phyloP scores from a whole-genome alignment of 1,139 yeast species.

The Lodderomyces pseudojiufengensis region DNA sequence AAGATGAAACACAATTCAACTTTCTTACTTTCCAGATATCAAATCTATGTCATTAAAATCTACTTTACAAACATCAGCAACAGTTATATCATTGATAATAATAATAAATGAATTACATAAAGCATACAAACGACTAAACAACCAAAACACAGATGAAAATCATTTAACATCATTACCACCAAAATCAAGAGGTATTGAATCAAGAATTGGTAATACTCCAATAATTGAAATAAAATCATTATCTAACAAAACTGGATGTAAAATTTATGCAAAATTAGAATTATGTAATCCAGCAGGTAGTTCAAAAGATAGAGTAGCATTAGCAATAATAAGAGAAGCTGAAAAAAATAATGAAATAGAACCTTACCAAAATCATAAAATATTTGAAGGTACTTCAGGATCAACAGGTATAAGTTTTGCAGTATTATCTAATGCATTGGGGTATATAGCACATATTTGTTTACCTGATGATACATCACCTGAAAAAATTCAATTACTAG shows the following conservation, averaged over 20 bases:
- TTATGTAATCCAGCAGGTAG: constrained; percentile 91
- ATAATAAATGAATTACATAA: constrained; percentile 15
- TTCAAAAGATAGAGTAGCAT: constrained; percentile 92
- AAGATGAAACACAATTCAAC: constrained; percentile 6
- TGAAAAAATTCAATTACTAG: constrained; percentile 71
- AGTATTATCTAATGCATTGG: constrained; percentile 78
- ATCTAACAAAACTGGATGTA: constrained; percentile 73
- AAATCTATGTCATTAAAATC: constrained; percentile 11
- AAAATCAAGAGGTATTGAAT: constrained; percentile 37
- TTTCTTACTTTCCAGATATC: not conserved
- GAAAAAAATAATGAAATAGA: constrained; percentile 56
- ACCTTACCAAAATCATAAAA: constrained; percentile 57
- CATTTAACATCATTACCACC: constrained; percentile 26
- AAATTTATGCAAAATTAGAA: constrained; percentile 84
- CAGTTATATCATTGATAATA: constrained; percentile 15
- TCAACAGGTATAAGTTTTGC: constrained; percentile 96
- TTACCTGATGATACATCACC: constrained; percentile 92
- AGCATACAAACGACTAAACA: constrained; percentile 1
- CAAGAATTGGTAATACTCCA: constrained; percentile 87
- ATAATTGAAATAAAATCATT: constrained; percentile 73
- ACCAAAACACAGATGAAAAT: constrained; percentile 1
- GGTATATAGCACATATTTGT: constrained; percentile 86
- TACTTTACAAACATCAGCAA: constrained; percentile 16
- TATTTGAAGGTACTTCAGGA: constrained; percentile 94
- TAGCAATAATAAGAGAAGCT: constrained; percentile 71